Evolutionary conservation across 2,329 filamentous ascomycete genomes (phyloP), one percentile per base, ranked within the genome.

Genomic region (Xylaria sp.): DNA sequence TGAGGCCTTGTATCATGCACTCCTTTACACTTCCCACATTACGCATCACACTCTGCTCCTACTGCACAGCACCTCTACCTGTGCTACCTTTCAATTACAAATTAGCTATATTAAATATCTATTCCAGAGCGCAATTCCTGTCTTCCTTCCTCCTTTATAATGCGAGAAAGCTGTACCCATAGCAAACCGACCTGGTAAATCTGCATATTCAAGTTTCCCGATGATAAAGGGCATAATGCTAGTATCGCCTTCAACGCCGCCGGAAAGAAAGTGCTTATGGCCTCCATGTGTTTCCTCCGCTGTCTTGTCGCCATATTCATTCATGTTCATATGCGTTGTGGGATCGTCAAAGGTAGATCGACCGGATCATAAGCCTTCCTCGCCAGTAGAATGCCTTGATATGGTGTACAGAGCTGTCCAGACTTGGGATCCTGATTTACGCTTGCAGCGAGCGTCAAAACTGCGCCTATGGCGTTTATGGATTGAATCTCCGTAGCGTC

Each of bases 1-100:
- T 87, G 85, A 88, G 86, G 84, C 84, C 78, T 72, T 65, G 3
- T 31, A 31, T 31, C 28, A 31, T 9, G 28, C 4, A n/a, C n/a
- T n/a, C n/a, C n/a, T n/a, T 31, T 31, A 31, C 28, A 31, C 28
- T 31, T 4, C 28, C 28, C 4, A 31, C 28, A 31, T 31, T 4
- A n/a, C n/a, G n/a, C n/a, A n/a, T n/a, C n/a, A n/a, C n/a, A n/a
- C n/a, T n/a, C n/a, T n/a, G n/a, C n/a, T n/a, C n/a, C n/a, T n/a
- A n/a, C n/a, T n/a, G 28, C 28, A 31, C 9, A 4, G 28, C 28
- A 4, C 9, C 28, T 31, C 9, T 4, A 31, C 28, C 28, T 31
- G 9, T 31, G 4, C 28, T 9, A 9, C 28, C 28, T 31, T 31
- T 9, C 5, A 5, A 31, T 31, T 31, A 31, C 28, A 31, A 31